Conservation (phyloP, 1,284 basidiomycete genomes). For the Kwoniella shivajii region DNA sequence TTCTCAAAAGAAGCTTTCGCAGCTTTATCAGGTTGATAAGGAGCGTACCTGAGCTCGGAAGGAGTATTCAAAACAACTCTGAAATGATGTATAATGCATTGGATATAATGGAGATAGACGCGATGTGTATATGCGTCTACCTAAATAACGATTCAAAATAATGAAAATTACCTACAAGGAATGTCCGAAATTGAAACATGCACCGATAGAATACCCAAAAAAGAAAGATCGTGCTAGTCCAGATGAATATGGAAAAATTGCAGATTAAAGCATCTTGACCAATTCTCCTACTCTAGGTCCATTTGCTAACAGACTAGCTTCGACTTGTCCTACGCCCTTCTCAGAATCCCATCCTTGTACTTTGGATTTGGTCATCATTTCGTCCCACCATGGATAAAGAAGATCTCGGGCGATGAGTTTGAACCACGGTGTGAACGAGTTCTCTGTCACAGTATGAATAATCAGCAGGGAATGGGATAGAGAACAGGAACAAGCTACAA, state of each 20-base stretch:
- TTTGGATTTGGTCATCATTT: constrained; percentile 65
- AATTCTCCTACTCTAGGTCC: constrained; percentile 63
- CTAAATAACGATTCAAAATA: background rate
- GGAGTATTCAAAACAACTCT: too few species aligned
- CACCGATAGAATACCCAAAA: background rate
- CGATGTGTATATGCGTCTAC: background rate
- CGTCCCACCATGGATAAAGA: constrained; percentile 98
- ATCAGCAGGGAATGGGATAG: background rate
- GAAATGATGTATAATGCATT: constrained; percentile 8
- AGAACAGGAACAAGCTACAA: background rate
- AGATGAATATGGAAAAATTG: background rate
- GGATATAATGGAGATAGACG: background rate
- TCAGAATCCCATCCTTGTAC: constrained; percentile 64
- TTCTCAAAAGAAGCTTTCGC: constrained; percentile 8
- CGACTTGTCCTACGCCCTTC: constrained; percentile 39
- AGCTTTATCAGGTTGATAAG: too few species aligned
- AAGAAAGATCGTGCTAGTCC: background rate
- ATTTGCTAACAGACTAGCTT: constrained; percentile 40
- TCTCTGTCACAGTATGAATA: constrained; percentile 59
- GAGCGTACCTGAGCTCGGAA: too few species aligned
- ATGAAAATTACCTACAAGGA: background rate
- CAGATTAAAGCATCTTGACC: constrained; percentile 66
- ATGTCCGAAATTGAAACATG: background rate
- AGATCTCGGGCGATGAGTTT: constrained; percentile 96
- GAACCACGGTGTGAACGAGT: constrained; percentile 98